Evolutionary conservation across 2,329 filamentous ascomycete species (phyloP).

Genomic region (Achaetomium macrosporum): DNA sequence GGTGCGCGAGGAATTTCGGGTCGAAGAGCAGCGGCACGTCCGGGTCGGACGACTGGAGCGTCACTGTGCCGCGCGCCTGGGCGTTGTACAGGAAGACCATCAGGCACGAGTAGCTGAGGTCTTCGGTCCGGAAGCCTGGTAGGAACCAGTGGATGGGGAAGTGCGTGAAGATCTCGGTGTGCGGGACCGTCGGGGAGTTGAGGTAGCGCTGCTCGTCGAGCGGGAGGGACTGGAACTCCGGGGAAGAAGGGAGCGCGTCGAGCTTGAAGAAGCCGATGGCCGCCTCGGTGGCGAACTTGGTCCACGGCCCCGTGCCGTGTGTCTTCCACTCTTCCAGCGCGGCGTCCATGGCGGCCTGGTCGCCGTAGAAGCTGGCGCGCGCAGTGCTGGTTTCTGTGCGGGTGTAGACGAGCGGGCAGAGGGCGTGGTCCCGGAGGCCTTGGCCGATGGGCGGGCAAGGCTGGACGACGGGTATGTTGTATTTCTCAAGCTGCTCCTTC

Average conservation of each 20-base stretch:
- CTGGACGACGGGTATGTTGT: constrained; percentile 32
- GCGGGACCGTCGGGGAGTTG: constrained; percentile 45
- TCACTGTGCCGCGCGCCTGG: constrained; percentile 46
- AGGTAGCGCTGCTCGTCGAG: constrained; percentile 39
- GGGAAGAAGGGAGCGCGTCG: constrained; percentile 32
- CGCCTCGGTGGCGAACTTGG: constrained; percentile 34
- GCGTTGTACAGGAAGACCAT: constrained; percentile 48
- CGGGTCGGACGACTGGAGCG: constrained; percentile 47
- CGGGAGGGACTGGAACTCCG: constrained; percentile 48
- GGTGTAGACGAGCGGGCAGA: constrained; percentile 34
- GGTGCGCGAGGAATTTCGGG: constrained; percentile 46
- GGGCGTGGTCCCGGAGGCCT: constrained; percentile 37
- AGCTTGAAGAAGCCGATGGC: constrained; percentile 42
- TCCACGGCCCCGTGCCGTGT: constrained; percentile 37
- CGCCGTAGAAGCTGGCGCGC: constrained; percentile 41
- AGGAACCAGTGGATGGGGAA: constrained; percentile 39
- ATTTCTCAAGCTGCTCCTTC: constrained; percentile 29
- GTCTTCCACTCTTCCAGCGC: constrained; percentile 44
- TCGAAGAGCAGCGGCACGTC: constrained; percentile 46
- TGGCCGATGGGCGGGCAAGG: constrained; percentile 35
- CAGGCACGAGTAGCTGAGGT: constrained; percentile 39
- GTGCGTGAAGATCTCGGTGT: constrained; percentile 49
- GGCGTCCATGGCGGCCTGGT: constrained; percentile 35
- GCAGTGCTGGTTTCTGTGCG: constrained; percentile 37
- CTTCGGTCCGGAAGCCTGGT: constrained; percentile 33